Evolutionary conservation across 2,329 filamentous ascomycete genomes (phyloP).

Genomic region (Periconia macrospinosa): DNA sequence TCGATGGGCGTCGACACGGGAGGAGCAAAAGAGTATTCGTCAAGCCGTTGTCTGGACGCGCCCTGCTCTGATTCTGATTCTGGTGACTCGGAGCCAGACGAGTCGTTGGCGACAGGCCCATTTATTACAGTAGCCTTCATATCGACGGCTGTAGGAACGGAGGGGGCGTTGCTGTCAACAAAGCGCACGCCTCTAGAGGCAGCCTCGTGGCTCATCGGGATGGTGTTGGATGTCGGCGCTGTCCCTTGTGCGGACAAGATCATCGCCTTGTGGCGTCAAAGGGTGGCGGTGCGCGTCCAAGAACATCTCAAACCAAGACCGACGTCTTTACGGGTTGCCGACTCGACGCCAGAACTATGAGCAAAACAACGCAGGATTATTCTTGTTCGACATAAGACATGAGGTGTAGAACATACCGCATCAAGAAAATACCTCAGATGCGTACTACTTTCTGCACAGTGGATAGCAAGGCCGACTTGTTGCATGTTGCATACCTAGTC

Average conservation of each 20-base stretch:
- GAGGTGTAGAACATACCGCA: too few species aligned
- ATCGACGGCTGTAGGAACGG: constrained; percentile 20
- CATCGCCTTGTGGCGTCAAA: not conserved
- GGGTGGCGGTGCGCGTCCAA: not conserved
- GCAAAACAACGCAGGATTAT: too few species aligned
- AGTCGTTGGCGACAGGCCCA: constrained; percentile 44
- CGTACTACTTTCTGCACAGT: too few species aligned
- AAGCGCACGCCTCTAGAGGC: constrained; percentile 30
- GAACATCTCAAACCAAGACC: not conserved
- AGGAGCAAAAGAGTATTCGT: constrained; percentile 46
- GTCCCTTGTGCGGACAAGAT: constrained; percentile 8
- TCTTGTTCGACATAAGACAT: too few species aligned
- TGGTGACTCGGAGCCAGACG: constrained; percentile 54
- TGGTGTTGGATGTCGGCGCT: constrained; percentile 9
- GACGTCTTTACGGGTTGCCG: not conserved
- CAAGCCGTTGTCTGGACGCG: constrained; percentile 54
- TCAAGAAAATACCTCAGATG: too few species aligned
- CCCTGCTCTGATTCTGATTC: constrained; percentile 47
- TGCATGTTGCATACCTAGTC: too few species aligned
- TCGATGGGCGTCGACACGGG: constrained; percentile 36
- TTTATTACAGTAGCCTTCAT: constrained; percentile 35
- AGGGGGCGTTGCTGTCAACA: constrained; percentile 19
- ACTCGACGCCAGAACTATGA: too few species aligned
- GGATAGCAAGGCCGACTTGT: too few species aligned
- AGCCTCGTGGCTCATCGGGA: constrained; percentile 21